Base-by-base conservation (phyloP, 2,329 filamentous ascomycete species). In the Trichophyton simii region DNA sequence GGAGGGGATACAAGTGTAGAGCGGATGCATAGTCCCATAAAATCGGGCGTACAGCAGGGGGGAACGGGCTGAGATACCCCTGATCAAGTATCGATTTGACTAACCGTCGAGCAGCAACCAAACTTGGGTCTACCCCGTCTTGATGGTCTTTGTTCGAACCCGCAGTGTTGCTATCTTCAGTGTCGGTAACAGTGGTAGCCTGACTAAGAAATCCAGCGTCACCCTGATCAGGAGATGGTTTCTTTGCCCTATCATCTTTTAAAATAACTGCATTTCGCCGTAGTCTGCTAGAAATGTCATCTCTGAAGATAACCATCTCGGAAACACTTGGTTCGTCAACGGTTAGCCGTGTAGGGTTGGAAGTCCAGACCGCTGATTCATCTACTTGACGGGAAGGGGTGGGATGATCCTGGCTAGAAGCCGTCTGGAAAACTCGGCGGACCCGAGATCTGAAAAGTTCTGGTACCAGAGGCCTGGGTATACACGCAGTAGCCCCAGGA, bases 61-160 rank as follows among this genome's bases (percentile, higher is more conserved):
- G 85, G 73, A 97, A 99, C 0, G 94, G 94, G 0, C 88, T 86
- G 9, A 99, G 81, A 65, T 90, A 88, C 3, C 89, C 89, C 75
- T 99, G 94, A 67, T 96, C 91, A 6, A 99, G 81, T 8, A 99
- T 73, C 0, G 92, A 96, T 72, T 96, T 95, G 68, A 95, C 91
- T 1, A 97, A 81, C 67, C 89, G 88, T 62, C 87, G 83, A 6
- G 88, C 87, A 5, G 83, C 79, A 34, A 55, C 22, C 18, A 55
- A 55, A 11, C 52, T 55, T 60, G 55, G 22, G n/a, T 36, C 25
- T 59, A 59, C 11, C 8, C 1, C 28, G 18, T 15, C 57, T 18
- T 31, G 31, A 9, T 25, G 44, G 15, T 20, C 22, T 46, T 63
- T 61, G 61, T 62, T 63, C 15, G 59, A 48, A 36, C 59, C 22